These are phyloP conservation scores for Cercospora sojina DNA, from an alignment of 2,329 filamentous ascomycete genomes.

Conservation along the genomic window DNA sequence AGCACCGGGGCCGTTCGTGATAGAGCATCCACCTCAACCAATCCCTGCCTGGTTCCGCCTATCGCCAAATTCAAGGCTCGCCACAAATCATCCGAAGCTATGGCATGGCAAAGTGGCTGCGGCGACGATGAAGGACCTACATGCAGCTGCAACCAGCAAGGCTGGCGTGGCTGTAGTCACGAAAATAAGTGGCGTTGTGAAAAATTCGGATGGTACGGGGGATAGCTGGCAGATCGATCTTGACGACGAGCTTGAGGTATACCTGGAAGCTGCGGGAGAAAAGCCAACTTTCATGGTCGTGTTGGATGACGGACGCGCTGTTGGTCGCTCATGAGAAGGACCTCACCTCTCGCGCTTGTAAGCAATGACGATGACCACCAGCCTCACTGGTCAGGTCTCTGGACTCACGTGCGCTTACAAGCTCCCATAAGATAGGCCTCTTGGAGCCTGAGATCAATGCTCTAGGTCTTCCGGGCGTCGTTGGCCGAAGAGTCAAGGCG, in stretches of 20 bases:
- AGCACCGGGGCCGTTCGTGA: conserved; percentile 25
- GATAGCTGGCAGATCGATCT: conserved; percentile 64
- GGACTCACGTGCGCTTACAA: background rate
- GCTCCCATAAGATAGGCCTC: background rate
- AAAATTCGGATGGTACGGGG: conserved; percentile 54
- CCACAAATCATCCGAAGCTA: conserved; percentile 48
- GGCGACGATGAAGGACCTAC: conserved; percentile 61
- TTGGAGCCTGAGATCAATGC: background rate
- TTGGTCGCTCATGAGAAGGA: background rate
- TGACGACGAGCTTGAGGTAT: conserved; percentile 70
- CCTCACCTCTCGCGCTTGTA: background rate
- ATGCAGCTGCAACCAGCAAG: conserved; percentile 60
- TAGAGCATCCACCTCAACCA: conserved; percentile 29
- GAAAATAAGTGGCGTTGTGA: conserved; percentile 25
- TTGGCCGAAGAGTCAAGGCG: background rate
- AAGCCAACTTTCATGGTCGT: conserved; percentile 53
- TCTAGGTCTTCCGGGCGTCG: background rate
- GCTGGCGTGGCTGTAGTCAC: conserved; percentile 40
- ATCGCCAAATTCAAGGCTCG: conserved; percentile 61
- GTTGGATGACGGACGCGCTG: conserved; percentile 28
- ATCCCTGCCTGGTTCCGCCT: conserved; percentile 69
- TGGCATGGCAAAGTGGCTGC: conserved; percentile 66
- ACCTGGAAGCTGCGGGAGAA: conserved; percentile 62
- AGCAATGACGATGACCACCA: background rate
- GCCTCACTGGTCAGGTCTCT: background rate